These are phyloP conservation scores for Xylariaceae sp. DNA, from an alignment of 2,329 filamentous ascomycete species.

Conservation along the genomic window DNA sequence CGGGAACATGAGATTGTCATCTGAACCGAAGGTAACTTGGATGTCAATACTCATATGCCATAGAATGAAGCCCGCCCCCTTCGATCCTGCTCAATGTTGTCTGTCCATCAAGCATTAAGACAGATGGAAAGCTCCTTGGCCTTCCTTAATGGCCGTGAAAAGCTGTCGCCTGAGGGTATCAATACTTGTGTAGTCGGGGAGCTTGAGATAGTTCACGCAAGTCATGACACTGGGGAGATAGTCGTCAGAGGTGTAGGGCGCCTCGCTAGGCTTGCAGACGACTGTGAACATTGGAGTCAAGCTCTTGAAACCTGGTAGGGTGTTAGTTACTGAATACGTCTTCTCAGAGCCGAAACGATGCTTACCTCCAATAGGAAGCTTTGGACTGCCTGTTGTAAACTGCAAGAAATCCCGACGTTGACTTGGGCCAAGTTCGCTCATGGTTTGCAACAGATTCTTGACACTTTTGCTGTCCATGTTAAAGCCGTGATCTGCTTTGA, in stretches of 20 bases:
- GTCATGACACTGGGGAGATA: conserved; percentile 99
- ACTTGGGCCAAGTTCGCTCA: conserved; percentile 74
- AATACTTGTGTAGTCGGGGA: conserved; percentile 85
- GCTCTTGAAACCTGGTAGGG: conserved; percentile 75
- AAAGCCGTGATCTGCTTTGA: conserved; percentile 97
- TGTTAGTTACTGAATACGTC: conserved; percentile 31
- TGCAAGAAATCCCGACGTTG: conserved; percentile 92
- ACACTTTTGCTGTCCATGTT: conserved; percentile 98
- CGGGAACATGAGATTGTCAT: conserved; percentile 17
- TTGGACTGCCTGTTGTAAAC: conserved; percentile 96
- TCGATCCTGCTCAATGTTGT: background rate
- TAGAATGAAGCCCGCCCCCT: conserved; percentile 10
- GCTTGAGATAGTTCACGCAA: conserved; percentile 97
- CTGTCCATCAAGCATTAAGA: conserved; percentile 49
- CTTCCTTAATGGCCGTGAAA: conserved; percentile 82
- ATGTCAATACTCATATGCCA: conserved; percentile 20
- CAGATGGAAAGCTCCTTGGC: conserved; percentile 95
- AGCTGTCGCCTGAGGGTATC: conserved; percentile 73
- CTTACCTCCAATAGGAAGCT: conserved; percentile 94
- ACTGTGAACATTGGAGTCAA: conserved; percentile 98
- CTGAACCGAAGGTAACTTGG: conserved; percentile 9
- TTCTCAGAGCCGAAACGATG: conserved; percentile 21
- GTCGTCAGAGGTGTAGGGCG: conserved; percentile 88
- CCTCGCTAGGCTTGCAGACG: conserved; percentile 96
- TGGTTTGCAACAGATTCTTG: conserved; percentile 84